These are phyloP conservation scores for Magnaporthiopsis poae DNA, from an alignment of 2,329 filamentous ascomycete species.

Conservation along the genomic window DNA sequence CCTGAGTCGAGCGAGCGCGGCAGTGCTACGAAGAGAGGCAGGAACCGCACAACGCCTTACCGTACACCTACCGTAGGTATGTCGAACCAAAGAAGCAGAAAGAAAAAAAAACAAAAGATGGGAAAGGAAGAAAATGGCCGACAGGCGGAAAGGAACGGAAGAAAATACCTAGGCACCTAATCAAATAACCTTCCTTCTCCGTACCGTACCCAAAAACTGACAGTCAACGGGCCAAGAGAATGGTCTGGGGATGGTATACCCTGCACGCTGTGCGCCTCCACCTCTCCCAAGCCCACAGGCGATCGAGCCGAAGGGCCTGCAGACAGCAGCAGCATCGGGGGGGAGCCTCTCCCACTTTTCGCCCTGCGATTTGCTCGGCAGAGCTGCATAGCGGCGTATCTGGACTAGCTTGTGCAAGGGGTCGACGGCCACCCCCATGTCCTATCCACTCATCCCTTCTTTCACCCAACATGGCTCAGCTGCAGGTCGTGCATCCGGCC, in stretches of 20 bases:
- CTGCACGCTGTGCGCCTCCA: background rate
- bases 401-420: background rate
- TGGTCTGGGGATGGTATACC: background rate
- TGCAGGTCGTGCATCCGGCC: background rate
- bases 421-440: background rate
- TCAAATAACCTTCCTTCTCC: background rate
- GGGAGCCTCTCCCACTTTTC: background rate
- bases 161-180: background rate
- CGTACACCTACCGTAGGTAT: background rate
- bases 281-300: background rate
- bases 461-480: background rate
- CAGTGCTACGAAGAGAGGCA: background rate
- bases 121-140: too few species aligned
- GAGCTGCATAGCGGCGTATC: background rate
- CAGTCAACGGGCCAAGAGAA: background rate
- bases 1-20: background rate
- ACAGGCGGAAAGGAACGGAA: background rate
- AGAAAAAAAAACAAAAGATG: background rate
- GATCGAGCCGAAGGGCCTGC: background rate
- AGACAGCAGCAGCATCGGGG: background rate
- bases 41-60: too few species aligned
- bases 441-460: background rate
- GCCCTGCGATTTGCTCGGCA: background rate
- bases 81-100: background rate
- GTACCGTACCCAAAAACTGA: background rate